A percentile compares a stretch with the other conserved stretches of the same genome.
These are phyloP conservation scores for Ampelocalamus luodianensis DNA, from an alignment of 176 grass and related monocot species.

Conservation along the genomic window DNA sequence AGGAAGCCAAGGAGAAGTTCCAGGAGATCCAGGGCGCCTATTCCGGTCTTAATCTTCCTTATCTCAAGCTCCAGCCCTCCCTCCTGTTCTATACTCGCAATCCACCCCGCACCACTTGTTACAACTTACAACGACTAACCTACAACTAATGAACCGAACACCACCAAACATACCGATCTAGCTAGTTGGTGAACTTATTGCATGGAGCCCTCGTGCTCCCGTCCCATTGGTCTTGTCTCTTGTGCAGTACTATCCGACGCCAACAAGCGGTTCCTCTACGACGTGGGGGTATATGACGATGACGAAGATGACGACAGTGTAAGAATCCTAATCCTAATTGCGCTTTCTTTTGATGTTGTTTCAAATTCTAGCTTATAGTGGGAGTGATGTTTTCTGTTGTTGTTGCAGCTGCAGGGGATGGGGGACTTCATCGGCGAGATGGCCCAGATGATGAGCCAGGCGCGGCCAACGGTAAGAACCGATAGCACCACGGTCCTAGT, in stretches of 20 bases:
- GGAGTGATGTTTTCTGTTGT: neutral
- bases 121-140: conserved; percentile 8
- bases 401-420: conserved; percentile 69
- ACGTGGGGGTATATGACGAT: conserved; percentile 81
- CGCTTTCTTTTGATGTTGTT: neutral
- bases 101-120: neutral
- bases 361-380: neutral
- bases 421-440: conserved; percentile 93
- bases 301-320: conserved; percentile 61
- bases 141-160: conserved; percentile 39
- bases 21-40: conserved; percentile 96
- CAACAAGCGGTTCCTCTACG: conserved; percentile 95
- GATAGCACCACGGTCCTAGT: neutral
- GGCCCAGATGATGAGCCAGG: conserved; percentile 96
- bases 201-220: conserved; percentile 54
- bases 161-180: conserved; percentile 14
- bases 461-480: conserved; percentile 58
- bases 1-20: conserved; percentile 97
- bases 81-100: conserved; percentile 35
- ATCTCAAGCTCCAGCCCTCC: neutral
- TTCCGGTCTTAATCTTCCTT: conserved; percentile 58
- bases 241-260: conserved; percentile 83
- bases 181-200: conserved; percentile 51
- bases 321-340: conserved; percentile 15
- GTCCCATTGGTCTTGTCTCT: conserved; percentile 53